Conservation (phyloP, 176 grass and related monocot genomes). For the Puccinellia tenuiflora region DNA sequence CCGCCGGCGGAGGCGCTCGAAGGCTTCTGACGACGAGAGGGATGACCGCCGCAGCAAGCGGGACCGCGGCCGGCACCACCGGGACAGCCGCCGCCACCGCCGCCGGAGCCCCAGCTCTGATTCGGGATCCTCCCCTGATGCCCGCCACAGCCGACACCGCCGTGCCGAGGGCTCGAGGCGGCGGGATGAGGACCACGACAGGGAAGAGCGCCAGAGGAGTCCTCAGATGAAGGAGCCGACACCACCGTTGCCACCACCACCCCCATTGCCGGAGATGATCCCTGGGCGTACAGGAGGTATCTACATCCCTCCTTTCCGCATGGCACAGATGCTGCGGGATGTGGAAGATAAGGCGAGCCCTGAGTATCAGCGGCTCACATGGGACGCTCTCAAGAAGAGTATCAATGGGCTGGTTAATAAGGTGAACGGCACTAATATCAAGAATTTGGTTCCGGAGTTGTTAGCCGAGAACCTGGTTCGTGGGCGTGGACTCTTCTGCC, state of each 20-base stretch:
- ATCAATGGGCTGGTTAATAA: slow-evolving; percentile 96
- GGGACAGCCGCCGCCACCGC: neutral
- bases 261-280: slow-evolving; percentile 48
- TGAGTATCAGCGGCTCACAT: slow-evolving; percentile 78
- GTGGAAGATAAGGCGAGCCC: slow-evolving; percentile 80
- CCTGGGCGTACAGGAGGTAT: slow-evolving; percentile 74
- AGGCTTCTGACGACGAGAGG: slow-evolving; percentile 23
- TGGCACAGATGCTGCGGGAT: slow-evolving; percentile 96
- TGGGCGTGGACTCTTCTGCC: slow-evolving; percentile 82
- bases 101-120: slow-evolving; percentile 25
- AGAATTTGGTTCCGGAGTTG: slow-evolving; percentile 89
- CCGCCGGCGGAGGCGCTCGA: slow-evolving; percentile 6
- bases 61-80: neutral
- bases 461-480: slow-evolving; percentile 82
- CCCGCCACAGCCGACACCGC: slow-evolving; percentile 1
- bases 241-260: slow-evolving; percentile 41
- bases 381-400: slow-evolving; percentile 92
- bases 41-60: slow-evolving; percentile 21
- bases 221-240: slow-evolving; percentile 33
- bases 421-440: slow-evolving; percentile 89
- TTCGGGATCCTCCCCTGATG: slow-evolving; percentile 15
- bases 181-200: neutral
- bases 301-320: slow-evolving; percentile 83
- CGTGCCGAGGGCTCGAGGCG: slow-evolving; percentile 15
- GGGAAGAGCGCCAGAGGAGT: slow-evolving; percentile 16